Evolutionary conservation across 768 basidiomycete genomes (phyloP).

Genomic region (Lactarius hengduanensis): DNA sequence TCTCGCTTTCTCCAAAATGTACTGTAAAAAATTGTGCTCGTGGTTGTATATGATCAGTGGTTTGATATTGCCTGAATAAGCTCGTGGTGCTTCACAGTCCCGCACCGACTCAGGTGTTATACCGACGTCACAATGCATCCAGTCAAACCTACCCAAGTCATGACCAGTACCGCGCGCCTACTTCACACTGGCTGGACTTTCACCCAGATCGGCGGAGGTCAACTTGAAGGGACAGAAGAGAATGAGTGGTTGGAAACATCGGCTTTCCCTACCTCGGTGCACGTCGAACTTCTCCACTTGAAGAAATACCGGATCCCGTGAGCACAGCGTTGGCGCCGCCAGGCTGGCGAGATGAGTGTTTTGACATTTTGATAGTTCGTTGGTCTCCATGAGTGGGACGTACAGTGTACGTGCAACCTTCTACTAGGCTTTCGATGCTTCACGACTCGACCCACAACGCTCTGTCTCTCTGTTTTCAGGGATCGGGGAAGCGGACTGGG

Average conservation of each 20-base stretch:
- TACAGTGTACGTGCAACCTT: conserved; percentile 64
- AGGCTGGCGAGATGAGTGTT: background rate
- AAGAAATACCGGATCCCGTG: conserved; percentile 83
- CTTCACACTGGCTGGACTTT: conserved; percentile 60
- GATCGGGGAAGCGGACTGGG: conserved; percentile 87
- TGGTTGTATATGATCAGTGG: background rate
- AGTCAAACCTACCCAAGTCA: conserved; percentile 22
- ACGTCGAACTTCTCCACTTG: conserved; percentile 76
- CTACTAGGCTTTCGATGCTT: background rate
- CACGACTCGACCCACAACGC: background rate
- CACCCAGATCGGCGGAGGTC: conserved; percentile 61
- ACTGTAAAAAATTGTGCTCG: background rate
- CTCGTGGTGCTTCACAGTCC: background rate
- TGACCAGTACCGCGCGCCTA: conserved; percentile 31
- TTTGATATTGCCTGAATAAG: background rate
- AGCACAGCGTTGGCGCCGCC: conserved; percentile 30
- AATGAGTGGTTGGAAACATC: conserved; percentile 64
- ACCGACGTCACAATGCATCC: conserved; percentile 14
- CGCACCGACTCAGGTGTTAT: too few relatives aligned
- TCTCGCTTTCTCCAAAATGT: background rate
- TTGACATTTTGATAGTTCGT: conserved; percentile 50
- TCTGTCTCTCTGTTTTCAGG: conserved; percentile 44
- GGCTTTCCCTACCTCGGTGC: conserved; percentile 79
- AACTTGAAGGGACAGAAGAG: conserved; percentile 48
- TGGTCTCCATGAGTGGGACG: conserved; percentile 83